Conservation (phyloP, 73 alveolate species). For the Paramecium biaurelia region DNA sequence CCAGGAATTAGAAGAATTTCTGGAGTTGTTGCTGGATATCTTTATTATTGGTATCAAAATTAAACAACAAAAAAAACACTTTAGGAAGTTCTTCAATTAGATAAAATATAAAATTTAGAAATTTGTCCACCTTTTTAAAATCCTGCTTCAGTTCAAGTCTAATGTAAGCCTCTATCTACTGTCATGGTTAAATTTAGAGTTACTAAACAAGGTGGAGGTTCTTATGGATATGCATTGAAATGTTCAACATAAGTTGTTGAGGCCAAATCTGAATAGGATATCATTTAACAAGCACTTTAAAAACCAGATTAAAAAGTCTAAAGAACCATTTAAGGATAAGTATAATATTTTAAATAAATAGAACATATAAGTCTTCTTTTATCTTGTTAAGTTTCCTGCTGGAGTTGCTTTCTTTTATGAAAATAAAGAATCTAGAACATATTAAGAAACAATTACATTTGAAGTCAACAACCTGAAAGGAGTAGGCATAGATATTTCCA, state of each 20-base stretch:
- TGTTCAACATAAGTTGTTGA: not conserved
- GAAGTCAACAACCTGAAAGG: not conserved
- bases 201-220: conserved; percentile 43
- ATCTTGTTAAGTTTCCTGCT: not conserved
- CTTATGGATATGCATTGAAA: conserved; percentile 2
- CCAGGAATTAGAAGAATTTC: conserved; percentile 36
- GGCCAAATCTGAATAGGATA: not conserved
- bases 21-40: conserved; percentile 55
- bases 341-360: not conserved
- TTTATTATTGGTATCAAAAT: conserved; percentile 56
- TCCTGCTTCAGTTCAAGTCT: not conserved
- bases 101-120: conserved; percentile 38
- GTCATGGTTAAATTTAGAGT: conserved; percentile 54
- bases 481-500: not conserved
- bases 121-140: conserved; percentile 33
- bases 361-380: not conserved
- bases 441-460: not conserved
- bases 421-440: not conserved
- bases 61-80: not conserved
- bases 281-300: not conserved
- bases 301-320: not conserved
- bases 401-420: conserved; percentile 24
- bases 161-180: conserved; percentile 30
- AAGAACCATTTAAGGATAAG: not conserved
- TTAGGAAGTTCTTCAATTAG: not conserved